Base-by-base conservation (phyloP, 805 yeast species). In the Metschnikowia baotianmanensis region DNA sequence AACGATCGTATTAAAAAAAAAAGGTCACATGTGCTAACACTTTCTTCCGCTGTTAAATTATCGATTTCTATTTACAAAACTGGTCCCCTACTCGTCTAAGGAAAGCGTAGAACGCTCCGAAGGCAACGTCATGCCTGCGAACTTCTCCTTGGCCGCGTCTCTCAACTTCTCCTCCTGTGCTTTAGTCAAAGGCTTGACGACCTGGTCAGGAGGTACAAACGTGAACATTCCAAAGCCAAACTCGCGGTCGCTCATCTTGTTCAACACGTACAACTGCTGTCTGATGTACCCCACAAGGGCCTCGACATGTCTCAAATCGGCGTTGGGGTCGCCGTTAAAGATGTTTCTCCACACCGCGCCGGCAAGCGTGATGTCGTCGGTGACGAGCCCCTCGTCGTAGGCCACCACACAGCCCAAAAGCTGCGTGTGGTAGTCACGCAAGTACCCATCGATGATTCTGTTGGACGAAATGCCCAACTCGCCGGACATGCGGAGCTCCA, bases 381-480 rank as follows among this genome's bases (percentile, higher is more conserved):
- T 78, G 46, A 76, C 77, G 36, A 93, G 74, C 0, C 91, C 97
- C 65, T 93, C 98, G 65, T 93, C 99, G 56, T 90, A 90, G 1
- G 96, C 83, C 53, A 89, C 79, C 2, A 90, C 83, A 29, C 85
- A 74, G 33, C 99, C 99, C 61, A 91, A 77, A 54, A 93, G 69
- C 67, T 91, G 98, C 12, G 88, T 73, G 56, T 90, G 87, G 65
- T 86, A 90, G 58, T 89, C 96, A 61, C 88, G 88, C 67, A 89
- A 72, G 64, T 90, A 88, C 19, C 81, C 82, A 53, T 87, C 95
- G 40, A 89, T 84, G 36, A 88, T 80, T 55, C 93, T 74, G 48
- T 86, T 86, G 7, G 93, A 82, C 47, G 73, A 72, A 31, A 93
- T 88, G 41, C 86, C 85, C 78, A 91, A 79, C 60, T 90, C 97